Evolutionary conservation across 768 basidiomycete species (phyloP).

Genomic region (Udeniomyces megalosporus): DNA sequence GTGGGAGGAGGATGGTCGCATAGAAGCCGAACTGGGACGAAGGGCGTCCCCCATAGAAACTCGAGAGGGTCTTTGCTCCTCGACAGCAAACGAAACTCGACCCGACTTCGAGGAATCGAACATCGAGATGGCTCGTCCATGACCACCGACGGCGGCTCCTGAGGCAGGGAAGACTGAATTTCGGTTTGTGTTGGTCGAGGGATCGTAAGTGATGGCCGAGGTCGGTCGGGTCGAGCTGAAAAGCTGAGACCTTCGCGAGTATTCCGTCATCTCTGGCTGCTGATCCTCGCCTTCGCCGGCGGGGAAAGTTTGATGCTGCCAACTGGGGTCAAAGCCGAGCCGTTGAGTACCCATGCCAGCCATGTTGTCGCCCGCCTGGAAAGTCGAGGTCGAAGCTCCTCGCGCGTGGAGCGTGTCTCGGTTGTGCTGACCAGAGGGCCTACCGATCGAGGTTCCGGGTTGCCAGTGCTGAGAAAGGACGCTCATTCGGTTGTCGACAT

Average conservation of each 20-base stretch:
- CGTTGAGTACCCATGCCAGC: slow-evolving; percentile 3
- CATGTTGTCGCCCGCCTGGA: slow-evolving; percentile 3
- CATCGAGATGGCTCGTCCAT: slow-evolving; percentile 1
- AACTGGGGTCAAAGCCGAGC: no score
- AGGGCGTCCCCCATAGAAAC: slow-evolving; percentile 28
- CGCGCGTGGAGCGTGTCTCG: not conserved
- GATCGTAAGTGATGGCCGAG: not conserved
- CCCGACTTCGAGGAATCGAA: not conserved
- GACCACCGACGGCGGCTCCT: not conserved
- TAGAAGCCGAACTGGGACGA: slow-evolving; percentile 15
- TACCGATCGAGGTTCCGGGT: slow-evolving; percentile 8
- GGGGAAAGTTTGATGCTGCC: no score
- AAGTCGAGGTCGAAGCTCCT: slow-evolving; percentile 8
- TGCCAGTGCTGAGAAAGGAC: slow-evolving; percentile 15
- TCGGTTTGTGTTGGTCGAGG: not conserved
- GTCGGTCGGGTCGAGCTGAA: not conserved
- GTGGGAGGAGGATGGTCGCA: slow-evolving; percentile 7
- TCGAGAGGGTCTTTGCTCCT: slow-evolving; percentile 22
- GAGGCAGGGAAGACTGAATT: not conserved
- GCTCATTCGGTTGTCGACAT: slow-evolving; percentile 15
- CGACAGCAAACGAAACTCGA: slow-evolving; percentile 27
- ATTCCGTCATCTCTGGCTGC: slow-evolving; percentile 8
- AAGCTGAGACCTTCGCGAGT: not conserved
- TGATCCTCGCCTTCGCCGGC: no score
- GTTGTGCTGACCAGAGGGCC: not conserved